Percentiles rank a stretch among this genome's conserved stretches.
Conservation (phyloP, 352 stramenopile species). For the Phytophthora sansomeana region DNA sequence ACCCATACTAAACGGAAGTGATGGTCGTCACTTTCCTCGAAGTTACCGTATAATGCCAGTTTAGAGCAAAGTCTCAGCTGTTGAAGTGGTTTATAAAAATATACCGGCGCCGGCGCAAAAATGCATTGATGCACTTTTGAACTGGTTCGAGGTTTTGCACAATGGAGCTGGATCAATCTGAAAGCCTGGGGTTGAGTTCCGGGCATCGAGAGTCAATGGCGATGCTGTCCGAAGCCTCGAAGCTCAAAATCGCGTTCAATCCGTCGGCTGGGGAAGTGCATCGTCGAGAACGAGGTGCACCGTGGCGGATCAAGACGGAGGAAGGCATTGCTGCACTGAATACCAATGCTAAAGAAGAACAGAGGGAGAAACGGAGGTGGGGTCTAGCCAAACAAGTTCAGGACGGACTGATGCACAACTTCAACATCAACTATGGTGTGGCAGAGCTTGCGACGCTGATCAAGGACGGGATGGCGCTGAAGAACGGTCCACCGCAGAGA, state of each 20-base stretch:
- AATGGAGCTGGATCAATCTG: constrained; percentile 16
- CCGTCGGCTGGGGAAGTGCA: constrained; percentile 72
- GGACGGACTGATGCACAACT: constrained; percentile 73
- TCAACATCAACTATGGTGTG: constrained; percentile 76
- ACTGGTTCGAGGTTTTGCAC: not conserved
- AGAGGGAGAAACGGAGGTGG: constrained; percentile 75
- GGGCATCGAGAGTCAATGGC: constrained; percentile 32
- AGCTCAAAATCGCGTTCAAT: constrained; percentile 65
- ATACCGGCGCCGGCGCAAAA: not conserved
- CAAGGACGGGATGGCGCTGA: constrained; percentile 61
- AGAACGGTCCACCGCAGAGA: constrained; percentile 22
- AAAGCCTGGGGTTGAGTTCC: not conserved
- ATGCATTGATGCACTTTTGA: not conserved
- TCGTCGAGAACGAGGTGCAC: constrained; percentile 53
- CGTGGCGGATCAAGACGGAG: constrained; percentile 59
- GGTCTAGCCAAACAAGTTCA: constrained; percentile 80
- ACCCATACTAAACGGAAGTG: constrained; percentile 49
- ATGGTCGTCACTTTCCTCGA: constrained; percentile 5
- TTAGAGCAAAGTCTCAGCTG: constrained; percentile 11
- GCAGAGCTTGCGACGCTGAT: constrained; percentile 69
- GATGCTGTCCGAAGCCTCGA: constrained; percentile 15
- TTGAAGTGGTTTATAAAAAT: constrained; percentile 28
- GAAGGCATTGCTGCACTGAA: constrained; percentile 53
- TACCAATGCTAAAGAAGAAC: constrained; percentile 56
- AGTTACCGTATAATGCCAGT: constrained; percentile 6